A percentile compares a stretch with the other conserved stretches of the same genome.
Conservation (phyloP, 169 alveolate genomes). For the Eimeria brunetti region DNA sequence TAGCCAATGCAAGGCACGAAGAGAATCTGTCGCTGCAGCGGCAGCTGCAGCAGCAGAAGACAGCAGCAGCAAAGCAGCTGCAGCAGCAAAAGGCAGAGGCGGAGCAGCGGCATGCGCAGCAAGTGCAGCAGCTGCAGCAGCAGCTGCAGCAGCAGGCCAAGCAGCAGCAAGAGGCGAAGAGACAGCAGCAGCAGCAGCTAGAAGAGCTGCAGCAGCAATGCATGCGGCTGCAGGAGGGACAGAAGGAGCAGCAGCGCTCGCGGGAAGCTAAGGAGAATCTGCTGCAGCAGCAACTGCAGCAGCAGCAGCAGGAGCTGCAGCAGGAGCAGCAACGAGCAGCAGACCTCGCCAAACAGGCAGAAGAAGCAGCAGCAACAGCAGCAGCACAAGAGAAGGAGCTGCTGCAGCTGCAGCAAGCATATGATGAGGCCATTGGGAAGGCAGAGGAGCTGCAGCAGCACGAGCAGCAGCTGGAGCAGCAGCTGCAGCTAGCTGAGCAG, state of each 20-base stretch:
- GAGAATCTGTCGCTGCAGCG: slow-evolving; percentile 30
- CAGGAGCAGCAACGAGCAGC: slow-evolving; percentile 38
- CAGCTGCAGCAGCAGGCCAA: slow-evolving; percentile 1
- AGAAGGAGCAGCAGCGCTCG: slow-evolving; percentile 37
- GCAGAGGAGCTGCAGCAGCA: slow-evolving; percentile 34
- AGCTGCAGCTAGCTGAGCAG: slow-evolving; percentile 30
- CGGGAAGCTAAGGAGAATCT: slow-evolving; percentile 2
- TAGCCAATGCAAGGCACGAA: slow-evolving; percentile 42
- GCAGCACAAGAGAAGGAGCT: slow-evolving; percentile 37
- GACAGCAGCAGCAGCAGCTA: slow-evolving; percentile 11
- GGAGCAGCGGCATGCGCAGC: slow-evolving; percentile 41
- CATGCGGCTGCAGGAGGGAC: neutral
- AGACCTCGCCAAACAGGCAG: slow-evolving; percentile 34
- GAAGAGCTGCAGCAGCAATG: slow-evolving; percentile 45
- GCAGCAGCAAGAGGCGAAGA: neutral
- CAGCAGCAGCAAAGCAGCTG: slow-evolving; percentile 58
- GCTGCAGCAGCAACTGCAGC: slow-evolving; percentile 48
- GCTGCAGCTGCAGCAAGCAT: slow-evolving; percentile 42
- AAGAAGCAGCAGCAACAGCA: slow-evolving; percentile 65
- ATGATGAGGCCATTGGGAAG: neutral
- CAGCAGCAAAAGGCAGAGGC: slow-evolving; percentile 51
- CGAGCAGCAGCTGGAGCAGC: slow-evolving; percentile 31
- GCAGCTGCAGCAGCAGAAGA: slow-evolving; percentile 68
- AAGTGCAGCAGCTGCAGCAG: slow-evolving; percentile 53
- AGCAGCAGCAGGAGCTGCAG: slow-evolving; percentile 42